Percentiles rank a stretch among this genome's conserved stretches.
These are phyloP conservation scores for Zymoseptoria brevis DNA, from an alignment of 2,329 filamentous ascomycete species.

Conservation along the genomic window DNA sequence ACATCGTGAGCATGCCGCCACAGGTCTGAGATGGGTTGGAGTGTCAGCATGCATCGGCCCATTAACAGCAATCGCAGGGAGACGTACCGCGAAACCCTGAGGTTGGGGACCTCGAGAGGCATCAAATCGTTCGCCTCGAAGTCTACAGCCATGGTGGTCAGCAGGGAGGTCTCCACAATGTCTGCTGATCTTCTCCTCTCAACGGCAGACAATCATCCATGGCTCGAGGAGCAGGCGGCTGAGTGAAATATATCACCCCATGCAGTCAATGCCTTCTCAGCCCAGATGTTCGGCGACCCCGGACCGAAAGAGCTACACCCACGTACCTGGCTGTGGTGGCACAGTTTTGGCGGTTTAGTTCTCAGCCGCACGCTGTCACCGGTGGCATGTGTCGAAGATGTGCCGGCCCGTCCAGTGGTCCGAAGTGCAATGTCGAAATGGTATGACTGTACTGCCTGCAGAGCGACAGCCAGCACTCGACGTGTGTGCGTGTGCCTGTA, in stretches of 20 bases:
- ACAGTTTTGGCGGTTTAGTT: neutral
- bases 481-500: neutral
- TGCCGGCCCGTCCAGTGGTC: neutral
- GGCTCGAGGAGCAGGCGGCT: neutral
- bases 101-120: constrained; percentile 49
- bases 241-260: neutral
- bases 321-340: neutral
- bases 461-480: too few relatives aligned
- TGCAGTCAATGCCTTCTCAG: neutral
- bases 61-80: neutral
- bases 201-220: neutral
- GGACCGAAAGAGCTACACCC: neutral
- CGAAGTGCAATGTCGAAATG: neutral
- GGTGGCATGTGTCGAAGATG: neutral
- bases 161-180: neutral
- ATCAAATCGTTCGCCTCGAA: constrained; percentile 28
- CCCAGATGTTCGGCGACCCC: neutral
- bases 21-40: constrained; percentile 8
- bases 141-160: constrained; percentile 17
- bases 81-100: constrained; percentile 69
- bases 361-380: neutral
- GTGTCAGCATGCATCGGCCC: constrained; percentile 3
- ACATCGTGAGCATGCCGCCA: constrained; percentile 64
- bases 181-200: neutral
- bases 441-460: neutral